These are phyloP conservation scores for Nicotiana noctiflora DNA, from an alignment of 257 asterid species.

Conservation along the genomic window DNA sequence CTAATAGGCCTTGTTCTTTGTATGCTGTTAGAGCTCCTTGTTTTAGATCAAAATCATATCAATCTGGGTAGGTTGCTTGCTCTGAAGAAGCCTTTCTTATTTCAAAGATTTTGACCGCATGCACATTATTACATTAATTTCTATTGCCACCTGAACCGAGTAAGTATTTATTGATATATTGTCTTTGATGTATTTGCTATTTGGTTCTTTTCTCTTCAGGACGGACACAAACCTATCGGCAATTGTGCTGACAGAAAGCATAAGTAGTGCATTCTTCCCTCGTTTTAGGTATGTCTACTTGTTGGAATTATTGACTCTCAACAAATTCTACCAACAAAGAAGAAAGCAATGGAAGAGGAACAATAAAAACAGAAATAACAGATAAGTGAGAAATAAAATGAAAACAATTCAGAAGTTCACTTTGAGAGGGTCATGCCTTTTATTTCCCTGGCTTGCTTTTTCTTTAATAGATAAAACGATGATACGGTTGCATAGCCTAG, in stretches of 20 bases:
- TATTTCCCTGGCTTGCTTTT: background rate
- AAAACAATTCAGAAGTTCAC: background rate
- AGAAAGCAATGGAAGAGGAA: background rate
- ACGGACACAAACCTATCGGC: conserved; percentile 21
- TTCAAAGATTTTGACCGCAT: background rate
- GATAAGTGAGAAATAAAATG: background rate
- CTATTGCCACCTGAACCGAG: background rate
- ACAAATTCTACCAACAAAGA: background rate
- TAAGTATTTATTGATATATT: background rate
- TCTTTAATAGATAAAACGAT: background rate
- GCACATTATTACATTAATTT: background rate
- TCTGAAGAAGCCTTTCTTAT: background rate
- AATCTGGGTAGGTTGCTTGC: conserved; percentile 25
- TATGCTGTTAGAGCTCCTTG: conserved; percentile 67
- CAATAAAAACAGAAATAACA: too few relatives aligned
- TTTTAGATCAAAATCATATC: conserved; percentile 32
- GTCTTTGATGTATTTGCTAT: background rate
- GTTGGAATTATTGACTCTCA: background rate
- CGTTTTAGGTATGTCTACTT: conserved; percentile 54
- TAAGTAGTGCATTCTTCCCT: conserved; percentile 75
- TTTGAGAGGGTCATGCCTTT: background rate
- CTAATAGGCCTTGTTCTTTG: conserved; percentile 76
- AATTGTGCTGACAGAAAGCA: conserved; percentile 45
- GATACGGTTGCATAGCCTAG: background rate
- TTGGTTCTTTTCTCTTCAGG: conserved; percentile 28